Conservation (phyloP, 495 filamentous ascomycete species). For the Penicillium daleae region DNA sequence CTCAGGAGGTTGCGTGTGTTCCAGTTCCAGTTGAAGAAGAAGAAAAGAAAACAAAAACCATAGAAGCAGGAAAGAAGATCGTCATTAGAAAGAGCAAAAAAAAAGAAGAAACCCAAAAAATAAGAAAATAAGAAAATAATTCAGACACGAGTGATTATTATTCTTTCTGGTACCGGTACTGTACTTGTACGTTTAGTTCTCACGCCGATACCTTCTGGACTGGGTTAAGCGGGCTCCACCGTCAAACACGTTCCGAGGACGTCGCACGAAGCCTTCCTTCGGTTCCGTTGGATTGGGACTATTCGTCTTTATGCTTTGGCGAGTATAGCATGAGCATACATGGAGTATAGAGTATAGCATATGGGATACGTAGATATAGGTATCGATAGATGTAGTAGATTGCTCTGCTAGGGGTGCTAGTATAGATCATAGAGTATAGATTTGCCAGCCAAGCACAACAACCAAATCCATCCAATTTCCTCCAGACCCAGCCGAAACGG, state of each 20-base stretch:
- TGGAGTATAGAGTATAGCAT: too few species aligned
- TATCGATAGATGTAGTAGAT: too few species aligned
- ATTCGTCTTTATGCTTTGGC: too few species aligned
- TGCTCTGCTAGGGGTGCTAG: too few species aligned
- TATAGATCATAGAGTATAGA: too few species aligned
- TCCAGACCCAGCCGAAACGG: too few species aligned
- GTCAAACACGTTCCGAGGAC: conserved; percentile 8
- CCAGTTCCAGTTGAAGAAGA: background rate
- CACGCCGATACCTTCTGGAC: conserved; percentile 15
- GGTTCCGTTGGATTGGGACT: conserved; percentile 21
- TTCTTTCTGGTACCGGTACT: background rate
- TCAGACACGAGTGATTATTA: too few species aligned
- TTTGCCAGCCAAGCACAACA: too few species aligned
- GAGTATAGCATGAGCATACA: too few species aligned
- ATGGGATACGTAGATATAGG: background rate
- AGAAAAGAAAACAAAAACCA: background rate
- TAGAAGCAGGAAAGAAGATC: background rate
- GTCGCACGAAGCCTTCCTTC: conserved; percentile 10
- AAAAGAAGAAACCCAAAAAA: too few species aligned
- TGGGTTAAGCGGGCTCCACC: conserved; percentile 13
- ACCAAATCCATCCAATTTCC: too few species aligned
- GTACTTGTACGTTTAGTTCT: background rate
- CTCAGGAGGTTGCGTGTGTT: background rate
- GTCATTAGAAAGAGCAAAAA: background rate
- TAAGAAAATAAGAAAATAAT: background rate